These are phyloP conservation scores for Xylaria sp. DNA, from an alignment of 2,329 filamentous ascomycete genomes.

Conservation along the genomic window DNA sequence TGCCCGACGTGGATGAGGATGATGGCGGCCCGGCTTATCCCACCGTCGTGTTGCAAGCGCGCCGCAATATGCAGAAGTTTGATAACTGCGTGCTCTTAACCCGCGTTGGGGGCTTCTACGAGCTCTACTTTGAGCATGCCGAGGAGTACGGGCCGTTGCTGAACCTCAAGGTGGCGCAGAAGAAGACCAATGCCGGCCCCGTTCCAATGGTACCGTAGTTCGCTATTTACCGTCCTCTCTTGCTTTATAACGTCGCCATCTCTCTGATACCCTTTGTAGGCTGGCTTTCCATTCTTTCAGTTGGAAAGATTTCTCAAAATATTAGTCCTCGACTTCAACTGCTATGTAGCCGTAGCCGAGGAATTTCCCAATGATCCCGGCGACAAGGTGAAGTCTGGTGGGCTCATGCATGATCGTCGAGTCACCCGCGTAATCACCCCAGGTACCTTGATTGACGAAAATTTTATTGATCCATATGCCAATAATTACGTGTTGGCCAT, in stretches of 20 bases:
- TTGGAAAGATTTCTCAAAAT: slow-evolving; percentile 92
- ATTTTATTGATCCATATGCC: slow-evolving; percentile 92
- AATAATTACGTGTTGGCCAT: slow-evolving; percentile 94
- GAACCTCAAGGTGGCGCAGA: slow-evolving; percentile 85
- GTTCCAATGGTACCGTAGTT: slow-evolving; percentile 79
- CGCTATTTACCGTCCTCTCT: slow-evolving; percentile 25
- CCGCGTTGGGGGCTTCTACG: slow-evolving; percentile 94
- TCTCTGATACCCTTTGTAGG: slow-evolving; percentile 59
- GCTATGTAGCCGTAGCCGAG: slow-evolving; percentile 93
- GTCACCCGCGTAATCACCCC: slow-evolving; percentile 92
- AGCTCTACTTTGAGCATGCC: slow-evolving; percentile 96
- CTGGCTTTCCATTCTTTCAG: slow-evolving; percentile 93
- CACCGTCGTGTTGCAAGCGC: slow-evolving; percentile 87
- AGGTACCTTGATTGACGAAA: slow-evolving; percentile 95
- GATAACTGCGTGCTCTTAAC: slow-evolving; percentile 91
- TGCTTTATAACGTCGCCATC: slow-evolving; percentile 31
- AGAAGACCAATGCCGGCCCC: slow-evolving; percentile 79
- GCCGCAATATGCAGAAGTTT: slow-evolving; percentile 90
- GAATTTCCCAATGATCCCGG: slow-evolving; percentile 82
- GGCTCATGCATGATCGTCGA: slow-evolving; percentile 83
- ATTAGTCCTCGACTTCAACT: slow-evolving; percentile 88
- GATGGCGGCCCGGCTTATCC: slow-evolving; percentile 72
- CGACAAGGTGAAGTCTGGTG: slow-evolving; percentile 77
- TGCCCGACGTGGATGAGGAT: slow-evolving; percentile 48
- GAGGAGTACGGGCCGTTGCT: slow-evolving; percentile 87